Percentiles rank a stretch among this genome's conserved stretches.
These are phyloP conservation scores for Funneliformis geosporum DNA, from an alignment of 192 early-diverging fungal genomes.

Conservation along the genomic window DNA sequence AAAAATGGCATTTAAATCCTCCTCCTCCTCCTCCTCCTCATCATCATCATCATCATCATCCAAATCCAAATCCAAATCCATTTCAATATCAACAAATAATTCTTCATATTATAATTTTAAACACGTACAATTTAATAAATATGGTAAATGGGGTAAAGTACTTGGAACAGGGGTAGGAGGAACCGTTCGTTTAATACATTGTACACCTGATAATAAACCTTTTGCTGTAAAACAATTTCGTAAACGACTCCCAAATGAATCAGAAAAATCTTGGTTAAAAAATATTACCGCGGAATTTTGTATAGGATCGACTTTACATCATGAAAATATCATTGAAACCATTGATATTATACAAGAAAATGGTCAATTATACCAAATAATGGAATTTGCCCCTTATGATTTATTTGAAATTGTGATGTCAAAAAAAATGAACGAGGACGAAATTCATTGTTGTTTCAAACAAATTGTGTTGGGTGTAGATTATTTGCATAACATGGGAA, in stretches of 20 bases:
- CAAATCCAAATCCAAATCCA: neutral
- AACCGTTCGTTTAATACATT: constrained; percentile 67
- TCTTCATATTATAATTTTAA: neutral
- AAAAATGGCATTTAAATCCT: neutral
- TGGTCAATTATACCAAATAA: constrained; percentile 68
- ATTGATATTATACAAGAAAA: constrained; percentile 74
- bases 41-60: neutral
- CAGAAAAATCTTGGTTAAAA: constrained; percentile 75
- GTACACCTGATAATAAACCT: constrained; percentile 59
- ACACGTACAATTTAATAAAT: constrained; percentile 44
- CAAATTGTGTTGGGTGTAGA: constrained; percentile 81
- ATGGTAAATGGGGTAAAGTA: constrained; percentile 62
- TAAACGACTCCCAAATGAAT: constrained; percentile 63
- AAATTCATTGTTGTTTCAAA: constrained; percentile 86
- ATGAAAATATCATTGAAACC: constrained; percentile 79
- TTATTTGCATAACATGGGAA: constrained; percentile 88
- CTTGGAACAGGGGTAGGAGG: constrained; percentile 74
- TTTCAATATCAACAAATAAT: neutral
- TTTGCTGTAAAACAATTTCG: constrained; percentile 85
- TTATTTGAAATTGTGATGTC: constrained; percentile 79
- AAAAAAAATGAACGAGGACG: constrained; percentile 71
- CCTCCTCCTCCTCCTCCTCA: neutral
- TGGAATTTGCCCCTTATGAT: constrained; percentile 93
- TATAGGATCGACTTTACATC: constrained; percentile 72
- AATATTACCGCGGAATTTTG: constrained; percentile 85